Evolutionary conservation across 1,284 basidiomycete genomes (phyloP), one percentile per base, ranked within the genome.

Genomic region (Clitocybe nebularis): DNA sequence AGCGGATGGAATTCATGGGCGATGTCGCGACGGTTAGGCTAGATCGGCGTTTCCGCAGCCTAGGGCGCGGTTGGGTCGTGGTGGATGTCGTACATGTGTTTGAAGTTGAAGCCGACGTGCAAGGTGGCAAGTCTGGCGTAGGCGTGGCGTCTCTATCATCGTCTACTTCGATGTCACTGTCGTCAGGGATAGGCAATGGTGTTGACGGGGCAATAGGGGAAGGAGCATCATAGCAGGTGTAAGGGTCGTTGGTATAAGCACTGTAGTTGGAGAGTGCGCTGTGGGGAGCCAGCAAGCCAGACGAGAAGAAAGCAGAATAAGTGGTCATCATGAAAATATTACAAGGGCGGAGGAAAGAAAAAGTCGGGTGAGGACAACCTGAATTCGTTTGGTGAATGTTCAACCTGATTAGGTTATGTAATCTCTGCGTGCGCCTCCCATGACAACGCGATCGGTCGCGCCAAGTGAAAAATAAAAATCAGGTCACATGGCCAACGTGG

Each of bases 231-330:
- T 48, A 50, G 33, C 40, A 43, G 17, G 47, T 43, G 10, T 46
- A 44, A 7, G 50, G 36, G 41, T 48, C 43, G 23, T 46, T 33
- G 48, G 50, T 52, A 26, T 54, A 51, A 28, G 49, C 50, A 51
- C 56, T 52, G 11, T 46, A 21, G 39, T 23, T 33, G 33, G 39
- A 30, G 19, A 39, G 30, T 29, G 40, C 43, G 22, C 52, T 46
- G 41, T 44, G 55, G 3, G 70, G 62, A 7, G 78, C 77, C 25
- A 78, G 73, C 21, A 81, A 67, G 14, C 78, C 78, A 26, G 79
- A 79, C 9, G 78, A 75, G 59, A 81, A 81, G 54, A 81, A 77
- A 5, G 71, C 59, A 29, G 79, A 81, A 50, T 81, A 81, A 0
- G 71, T 64, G 13, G 68, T 57, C 71, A 73, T 74, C 50, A 49